Conservation (phyloP, 2,329 filamentous ascomycete genomes). For the Niveomyces coronatus region DNA sequence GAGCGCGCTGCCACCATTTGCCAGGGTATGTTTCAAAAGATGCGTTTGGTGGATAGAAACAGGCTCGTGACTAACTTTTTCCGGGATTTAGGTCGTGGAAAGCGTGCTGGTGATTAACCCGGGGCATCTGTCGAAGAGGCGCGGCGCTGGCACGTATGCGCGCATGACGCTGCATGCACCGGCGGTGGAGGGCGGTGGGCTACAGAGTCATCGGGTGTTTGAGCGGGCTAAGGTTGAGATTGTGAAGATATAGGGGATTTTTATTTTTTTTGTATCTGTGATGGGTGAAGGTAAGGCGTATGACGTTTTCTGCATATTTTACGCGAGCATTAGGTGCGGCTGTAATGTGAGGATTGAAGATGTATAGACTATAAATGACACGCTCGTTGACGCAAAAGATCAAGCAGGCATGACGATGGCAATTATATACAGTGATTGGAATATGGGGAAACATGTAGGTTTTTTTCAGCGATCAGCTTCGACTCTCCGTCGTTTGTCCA, state of each 20-base stretch:
- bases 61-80: slow-evolving; percentile 8
- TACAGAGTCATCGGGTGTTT: slow-evolving; percentile 67
- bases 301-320: too few relatives aligned
- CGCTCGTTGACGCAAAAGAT: too few relatives aligned
- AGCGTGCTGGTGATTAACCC: slow-evolving; percentile 87
- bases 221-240: slow-evolving; percentile 82
- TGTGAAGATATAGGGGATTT: slow-evolving; percentile 51
- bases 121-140: slow-evolving; percentile 73
- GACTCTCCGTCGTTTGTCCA: slow-evolving; percentile 50
- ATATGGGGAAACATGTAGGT: slow-evolving; percentile 13
- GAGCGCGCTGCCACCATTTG: slow-evolving; percentile 74
- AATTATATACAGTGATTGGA: too few relatives aligned
- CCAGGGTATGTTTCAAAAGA: slow-evolving; percentile 53
- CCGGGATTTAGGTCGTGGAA: slow-evolving; percentile 62
- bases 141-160: slow-evolving; percentile 76
- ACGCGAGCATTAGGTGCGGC: too few relatives aligned
- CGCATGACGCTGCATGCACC: slow-evolving; percentile 66
- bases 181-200: slow-evolving; percentile 46
- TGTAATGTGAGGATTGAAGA: neutral
- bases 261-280: neutral
- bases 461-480: slow-evolving; percentile 29
- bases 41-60: neutral
- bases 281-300: neutral
- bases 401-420: too few relatives aligned
- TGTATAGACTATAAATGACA: slow-evolving; percentile 5